These are phyloP conservation scores for Phaeolepiota aurea DNA, from an alignment of 768 basidiomycete species.

Conservation along the genomic window DNA sequence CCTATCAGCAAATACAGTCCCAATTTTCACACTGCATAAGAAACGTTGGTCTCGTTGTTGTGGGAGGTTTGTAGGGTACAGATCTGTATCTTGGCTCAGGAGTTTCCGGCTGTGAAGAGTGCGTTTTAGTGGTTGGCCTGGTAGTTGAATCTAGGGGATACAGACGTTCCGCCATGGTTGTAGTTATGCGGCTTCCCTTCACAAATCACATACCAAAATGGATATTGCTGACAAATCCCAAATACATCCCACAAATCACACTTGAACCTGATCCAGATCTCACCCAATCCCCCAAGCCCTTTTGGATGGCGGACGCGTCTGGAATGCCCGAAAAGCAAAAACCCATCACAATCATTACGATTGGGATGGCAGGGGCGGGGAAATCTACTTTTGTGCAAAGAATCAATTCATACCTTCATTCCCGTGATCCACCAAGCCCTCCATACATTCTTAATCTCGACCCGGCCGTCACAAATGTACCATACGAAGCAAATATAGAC, in stretches of 20 bases:
- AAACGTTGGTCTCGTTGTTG: neutral
- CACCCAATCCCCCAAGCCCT: too few relatives aligned
- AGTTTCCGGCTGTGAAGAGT: too few relatives aligned
- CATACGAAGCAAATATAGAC: constrained; percentile 96
- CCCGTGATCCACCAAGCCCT: constrained; percentile 48
- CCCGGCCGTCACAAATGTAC: constrained; percentile 86
- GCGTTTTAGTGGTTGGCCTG: too few relatives aligned
- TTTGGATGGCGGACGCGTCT: constrained; percentile 1
- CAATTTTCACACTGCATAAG: neutral
- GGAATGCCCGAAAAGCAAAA: constrained; percentile 32
- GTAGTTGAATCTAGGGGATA: too few relatives aligned
- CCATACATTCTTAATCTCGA: constrained; percentile 98
- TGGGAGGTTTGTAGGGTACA: neutral
- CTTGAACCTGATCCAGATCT: too few relatives aligned
- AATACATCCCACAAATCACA: too few relatives aligned
- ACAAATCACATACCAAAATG: too few relatives aligned
- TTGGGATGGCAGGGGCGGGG: constrained; percentile 95
- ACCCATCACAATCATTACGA: constrained; percentile 80
- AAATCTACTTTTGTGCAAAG: constrained; percentile 97
- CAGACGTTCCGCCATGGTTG: too few relatives aligned
- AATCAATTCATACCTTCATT: constrained; percentile 87
- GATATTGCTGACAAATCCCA: too few relatives aligned
- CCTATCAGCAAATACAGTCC: neutral
- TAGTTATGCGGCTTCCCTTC: too few relatives aligned
- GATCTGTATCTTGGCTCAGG: too few relatives aligned